These are phyloP conservation scores for Oligophagozyma castellii DNA, from an alignment of 1,139 yeast species.

Conservation along the genomic window DNA sequence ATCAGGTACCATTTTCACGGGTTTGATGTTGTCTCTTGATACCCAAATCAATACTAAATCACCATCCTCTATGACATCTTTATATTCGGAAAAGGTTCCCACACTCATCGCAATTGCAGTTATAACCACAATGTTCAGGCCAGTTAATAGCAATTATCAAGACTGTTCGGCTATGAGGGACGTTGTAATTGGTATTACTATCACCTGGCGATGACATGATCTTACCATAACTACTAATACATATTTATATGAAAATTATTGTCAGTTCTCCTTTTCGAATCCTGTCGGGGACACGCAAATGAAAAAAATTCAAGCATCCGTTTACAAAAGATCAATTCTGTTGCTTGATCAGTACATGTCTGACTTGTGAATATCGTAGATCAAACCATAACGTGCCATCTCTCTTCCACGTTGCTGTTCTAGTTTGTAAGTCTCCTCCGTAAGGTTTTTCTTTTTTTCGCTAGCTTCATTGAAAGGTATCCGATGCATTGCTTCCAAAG, in stretches of 20 bases:
- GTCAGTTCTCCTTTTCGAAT: too few relatives aligned
- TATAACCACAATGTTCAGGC: too few relatives aligned
- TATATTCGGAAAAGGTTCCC: constrained; percentile 17
- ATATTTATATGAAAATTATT: too few relatives aligned
- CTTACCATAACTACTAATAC: too few relatives aligned
- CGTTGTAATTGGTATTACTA: too few relatives aligned
- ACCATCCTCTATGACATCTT: constrained; percentile 51
- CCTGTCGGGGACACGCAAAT: constrained; percentile 1
- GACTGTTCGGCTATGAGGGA: too few relatives aligned
- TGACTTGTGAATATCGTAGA: constrained; percentile 39
- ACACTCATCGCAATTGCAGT: too few relatives aligned
- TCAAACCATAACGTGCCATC: constrained; percentile 38
- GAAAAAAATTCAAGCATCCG: constrained; percentile 1
- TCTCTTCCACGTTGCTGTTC: constrained; percentile 38
- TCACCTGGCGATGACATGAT: too few relatives aligned
- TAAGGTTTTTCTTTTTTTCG: constrained; percentile 29
- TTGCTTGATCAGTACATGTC: constrained; percentile 40
- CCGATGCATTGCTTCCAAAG: constrained; percentile 41
- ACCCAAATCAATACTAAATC: constrained; percentile 80
- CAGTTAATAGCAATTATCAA: too few relatives aligned
- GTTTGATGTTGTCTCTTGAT: constrained; percentile 67
- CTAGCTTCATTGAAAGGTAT: constrained; percentile 53
- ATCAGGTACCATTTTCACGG: constrained; percentile 47
- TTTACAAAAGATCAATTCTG: too few relatives aligned
- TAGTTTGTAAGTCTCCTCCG: constrained; percentile 26